These are phyloP conservation scores for Ambrosiella beaveri DNA, from an alignment of 2,329 filamentous ascomycete species.

Conservation along the genomic window DNA sequence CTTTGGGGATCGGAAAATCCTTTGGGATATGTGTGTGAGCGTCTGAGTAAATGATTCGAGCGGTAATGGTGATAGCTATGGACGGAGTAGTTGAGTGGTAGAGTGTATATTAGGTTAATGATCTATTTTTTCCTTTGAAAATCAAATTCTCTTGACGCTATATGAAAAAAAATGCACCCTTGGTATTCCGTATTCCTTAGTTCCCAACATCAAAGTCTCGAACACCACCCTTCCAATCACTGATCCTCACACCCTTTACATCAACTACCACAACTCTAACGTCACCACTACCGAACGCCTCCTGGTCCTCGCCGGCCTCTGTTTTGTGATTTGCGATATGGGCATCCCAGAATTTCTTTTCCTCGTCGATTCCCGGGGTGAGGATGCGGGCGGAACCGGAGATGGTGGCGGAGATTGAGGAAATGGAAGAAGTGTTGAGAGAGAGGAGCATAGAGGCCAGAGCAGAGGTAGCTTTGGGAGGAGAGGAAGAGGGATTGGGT, in stretches of 20 bases:
- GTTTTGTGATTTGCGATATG: conserved; percentile 78
- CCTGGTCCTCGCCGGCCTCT: conserved; percentile 34
- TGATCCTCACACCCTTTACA: conserved; percentile 71
- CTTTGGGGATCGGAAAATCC: neutral
- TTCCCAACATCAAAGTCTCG: conserved; percentile 33
- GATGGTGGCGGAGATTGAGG: conserved; percentile 81
- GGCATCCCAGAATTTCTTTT: conserved; percentile 62
- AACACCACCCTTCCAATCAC: conserved; percentile 89
- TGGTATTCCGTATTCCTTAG: neutral
- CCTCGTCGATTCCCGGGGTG: conserved; percentile 57
- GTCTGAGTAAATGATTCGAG: too few relatives aligned
- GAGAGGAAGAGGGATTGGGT: conserved; percentile 46
- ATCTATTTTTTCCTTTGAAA: too few relatives aligned
- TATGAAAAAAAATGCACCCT: too few relatives aligned
- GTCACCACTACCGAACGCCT: conserved; percentile 60
- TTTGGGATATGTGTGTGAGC: too few relatives aligned
- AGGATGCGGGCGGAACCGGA: conserved; percentile 71
- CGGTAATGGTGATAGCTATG: too few relatives aligned
- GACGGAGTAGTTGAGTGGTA: too few relatives aligned
- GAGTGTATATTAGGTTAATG: too few relatives aligned
- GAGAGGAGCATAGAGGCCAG: conserved; percentile 73
- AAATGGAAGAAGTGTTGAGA: conserved; percentile 76
- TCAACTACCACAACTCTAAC: conserved; percentile 75
- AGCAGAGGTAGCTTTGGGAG: conserved; percentile 49
- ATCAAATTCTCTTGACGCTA: too few relatives aligned